Percentiles rank a stretch among this genome's conserved stretches.
Evolutionary conservation across 1,139 yeast genomes (phyloP).

Genomic region (Candida albicans): DNA sequence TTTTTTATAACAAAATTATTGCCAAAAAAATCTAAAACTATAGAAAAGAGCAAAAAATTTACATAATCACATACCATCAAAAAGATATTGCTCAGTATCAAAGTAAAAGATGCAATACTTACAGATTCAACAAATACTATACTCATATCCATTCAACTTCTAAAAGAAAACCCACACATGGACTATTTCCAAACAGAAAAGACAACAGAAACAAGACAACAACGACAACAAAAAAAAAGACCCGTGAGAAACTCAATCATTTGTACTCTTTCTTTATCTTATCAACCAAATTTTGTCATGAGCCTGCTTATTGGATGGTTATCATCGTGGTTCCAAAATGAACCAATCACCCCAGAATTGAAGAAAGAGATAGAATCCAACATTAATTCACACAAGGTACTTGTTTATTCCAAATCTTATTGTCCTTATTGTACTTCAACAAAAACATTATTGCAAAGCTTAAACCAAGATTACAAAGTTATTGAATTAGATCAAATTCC

Average conservation of each 20-base stretch:
- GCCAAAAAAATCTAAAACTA: no score
- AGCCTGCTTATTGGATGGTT: conserved; percentile 15
- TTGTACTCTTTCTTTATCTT: background rate
- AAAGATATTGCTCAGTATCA: no score
- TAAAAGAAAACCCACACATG: no score
- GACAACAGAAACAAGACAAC: no score
- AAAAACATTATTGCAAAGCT: conserved; percentile 20
- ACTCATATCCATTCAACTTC: no score
- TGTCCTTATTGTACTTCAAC: conserved; percentile 32
- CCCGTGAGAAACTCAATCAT: background rate
- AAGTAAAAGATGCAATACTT: no score
- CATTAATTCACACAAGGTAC: conserved; percentile 20
- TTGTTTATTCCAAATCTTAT: conserved; percentile 22
- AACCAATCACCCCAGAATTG: conserved; percentile 20
- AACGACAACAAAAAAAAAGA: background rate
- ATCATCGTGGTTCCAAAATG: conserved; percentile 17
- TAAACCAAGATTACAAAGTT: conserved; percentile 18
- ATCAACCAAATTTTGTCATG: conserved; percentile 8
- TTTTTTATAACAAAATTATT: no score
- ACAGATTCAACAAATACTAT: no score
- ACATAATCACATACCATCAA: no score
- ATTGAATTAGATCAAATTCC: conserved; percentile 24
- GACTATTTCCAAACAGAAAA: no score
- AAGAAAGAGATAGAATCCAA: conserved; percentile 19
- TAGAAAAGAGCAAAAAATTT: no score